Evolutionary conservation across 1,284 basidiomycete genomes (phyloP), one percentile per base, ranked within the genome.

Genomic region (Trichosporon inkin): DNA sequence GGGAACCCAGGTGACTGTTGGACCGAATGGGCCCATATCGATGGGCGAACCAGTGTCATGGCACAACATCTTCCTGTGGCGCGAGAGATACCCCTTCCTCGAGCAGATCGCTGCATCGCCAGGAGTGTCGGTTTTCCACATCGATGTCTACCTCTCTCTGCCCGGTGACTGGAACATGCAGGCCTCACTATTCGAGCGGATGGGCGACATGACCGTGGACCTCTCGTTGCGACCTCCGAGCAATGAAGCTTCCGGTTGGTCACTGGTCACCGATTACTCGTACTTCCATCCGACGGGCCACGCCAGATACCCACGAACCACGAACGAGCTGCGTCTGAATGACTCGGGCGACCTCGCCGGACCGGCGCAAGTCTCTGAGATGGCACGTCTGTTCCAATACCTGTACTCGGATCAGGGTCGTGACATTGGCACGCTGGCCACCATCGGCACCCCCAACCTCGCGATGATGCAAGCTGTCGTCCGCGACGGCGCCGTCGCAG

Each of bases 141-240:
- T 66, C 37, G 62, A 66, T 20, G 49, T 66, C n/a, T 62, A 62
- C 5, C 35, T 65, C 17, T 20, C 47, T 13, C 55, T 66, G 2
- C 57, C 56, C 1, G 28, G 51, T n/a, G 53, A 58, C 24, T 32
- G 38, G 37, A 19, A 34, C 1, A 36, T 53, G 20, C 64, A 62
- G n/a, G 47, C 32, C 11, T 32, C 40, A 10, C 35, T 64, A 6
- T 10, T 57, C 13, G 55, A 62, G 38, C 37, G 40, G 32, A 41
- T 53, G n/a, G 14, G 34, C 2, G 63, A 56, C 17, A 36, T 64
- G 28, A 49, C 44, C 17, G 36, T 54, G 19, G 55, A 44, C 14
- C 39, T 35, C 3, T 6, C 49, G 5, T 41, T 63, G 3, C 40
- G 55, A 5, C 41, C 57, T 7, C 47, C 35, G 10, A 39, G 49